Evolutionary conservation across 1,139 yeast species (phyloP).

Genomic region (Cylindricascospora bacillispora): DNA sequence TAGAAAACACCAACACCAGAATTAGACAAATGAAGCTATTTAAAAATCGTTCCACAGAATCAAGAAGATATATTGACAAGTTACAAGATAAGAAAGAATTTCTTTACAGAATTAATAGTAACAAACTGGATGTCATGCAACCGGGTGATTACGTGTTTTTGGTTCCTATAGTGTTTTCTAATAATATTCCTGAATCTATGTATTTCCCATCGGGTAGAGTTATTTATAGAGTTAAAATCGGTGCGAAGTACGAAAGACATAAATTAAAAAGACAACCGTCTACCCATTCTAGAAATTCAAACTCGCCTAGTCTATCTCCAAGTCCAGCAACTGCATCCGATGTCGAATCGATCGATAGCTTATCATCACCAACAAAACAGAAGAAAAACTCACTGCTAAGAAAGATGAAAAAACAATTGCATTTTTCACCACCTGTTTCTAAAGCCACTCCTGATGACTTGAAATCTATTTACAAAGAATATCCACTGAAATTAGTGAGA

Average conservation of each 20-base stretch:
- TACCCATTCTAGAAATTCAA: constrained; percentile 1
- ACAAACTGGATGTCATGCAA: constrained; percentile 9
- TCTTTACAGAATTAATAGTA: constrained; percentile 6
- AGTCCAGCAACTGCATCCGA: constrained; percentile 1
- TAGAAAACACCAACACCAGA: constrained; percentile 12
- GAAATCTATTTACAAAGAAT: constrained; percentile 11
- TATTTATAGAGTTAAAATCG: constrained; percentile 19
- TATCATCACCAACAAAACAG: constrained; percentile 4
- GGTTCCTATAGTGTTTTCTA: constrained; percentile 58
- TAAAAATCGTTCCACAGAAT: constrained; percentile 10
- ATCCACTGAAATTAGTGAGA: constrained; percentile 35
- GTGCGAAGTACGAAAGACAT: constrained; percentile 6
- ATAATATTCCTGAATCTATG: constrained; percentile 60
- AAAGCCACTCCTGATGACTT: constrained; percentile 3
- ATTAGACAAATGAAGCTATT: constrained; percentile 8
- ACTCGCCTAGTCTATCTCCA: constrained; percentile 1
- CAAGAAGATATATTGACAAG: constrained; percentile 13
- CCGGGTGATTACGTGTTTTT: constrained; percentile 74
- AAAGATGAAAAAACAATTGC: constrained; percentile 16
- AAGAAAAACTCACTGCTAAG: constrained; percentile 11
- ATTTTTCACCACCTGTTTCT: constrained; percentile 5
- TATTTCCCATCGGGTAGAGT: constrained; percentile 36
- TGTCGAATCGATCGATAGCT: constrained; percentile 1
- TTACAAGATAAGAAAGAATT: constrained; percentile 9
- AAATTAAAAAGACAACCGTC: constrained; percentile 1